Base-by-base conservation (phyloP, 2,329 filamentous ascomycete species). In the Aureobasidium sp. region DNA sequence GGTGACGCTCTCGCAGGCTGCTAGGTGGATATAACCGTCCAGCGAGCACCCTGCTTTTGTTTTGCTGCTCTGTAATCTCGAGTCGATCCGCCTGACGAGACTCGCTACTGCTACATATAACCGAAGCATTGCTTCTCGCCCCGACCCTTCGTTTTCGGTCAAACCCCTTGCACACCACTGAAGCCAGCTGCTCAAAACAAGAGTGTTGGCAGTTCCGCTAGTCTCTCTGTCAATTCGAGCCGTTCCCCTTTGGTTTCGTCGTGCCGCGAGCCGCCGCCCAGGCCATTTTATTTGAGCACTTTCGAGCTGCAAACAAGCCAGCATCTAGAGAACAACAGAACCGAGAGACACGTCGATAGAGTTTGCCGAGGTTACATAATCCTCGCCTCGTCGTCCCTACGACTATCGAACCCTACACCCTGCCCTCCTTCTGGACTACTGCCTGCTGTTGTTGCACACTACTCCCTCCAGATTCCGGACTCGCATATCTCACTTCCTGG, bases 371-470 rank as follows among this genome's bases (percentile, higher is more conserved):
- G 53, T 27, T 29, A 29, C 53, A 57, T 43, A 43, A 37, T 57
- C 81, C 78, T 79, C 61, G 71, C 71, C 62, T 67, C 57, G 38
- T 37, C 57, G 46, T 42, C 47, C 19, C 38, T 38, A 31, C 51
- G 15, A 27, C 33, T 29, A 31, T 21, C n/a, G 27, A 33, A 21
- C 40, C n/a, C 29, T 29, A 46, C 29, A 21, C 54, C 37, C 27
- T 57, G 38, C 54, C 25, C 37, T 23, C 2, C 15, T 21, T 57
- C 42, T 35, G 29, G 46, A 49, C n/a, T 35, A 49, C n/a, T 35
- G 31, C 46, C 46, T 33, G 46, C 46, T 19, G 29, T 35, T 35
- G 29, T 45, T 45, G 23, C 45, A 9, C 45, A 13, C 5, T 47
- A 13, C 5, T 47, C 45, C 27, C 45, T 47, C 45, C n/a, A 21